A percentile compares a stretch with the other conserved stretches of the same genome.
These are phyloP conservation scores for Lotmaria passim DNA, from an alignment of 208 protist species.

Conservation along the genomic window DNA sequence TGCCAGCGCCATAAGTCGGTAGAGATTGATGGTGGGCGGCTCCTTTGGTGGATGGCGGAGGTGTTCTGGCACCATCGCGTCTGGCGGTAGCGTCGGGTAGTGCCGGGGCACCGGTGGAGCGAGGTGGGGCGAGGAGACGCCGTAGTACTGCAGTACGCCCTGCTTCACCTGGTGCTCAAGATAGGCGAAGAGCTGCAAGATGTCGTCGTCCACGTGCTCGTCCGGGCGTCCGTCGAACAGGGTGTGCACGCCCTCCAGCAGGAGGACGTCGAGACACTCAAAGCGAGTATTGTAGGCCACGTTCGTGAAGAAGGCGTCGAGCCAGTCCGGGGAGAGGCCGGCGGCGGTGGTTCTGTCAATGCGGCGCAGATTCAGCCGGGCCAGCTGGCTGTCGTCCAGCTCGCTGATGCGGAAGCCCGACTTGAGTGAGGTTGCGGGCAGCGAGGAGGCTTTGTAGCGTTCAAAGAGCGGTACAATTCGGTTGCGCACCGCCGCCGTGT, in stretches of 20 bases:
- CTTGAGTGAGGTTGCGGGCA: conserved; percentile 86
- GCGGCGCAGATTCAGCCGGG: conserved; percentile 74
- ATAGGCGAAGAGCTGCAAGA: conserved; percentile 83
- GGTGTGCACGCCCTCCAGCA: conserved; percentile 85
- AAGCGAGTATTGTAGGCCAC: conserved; percentile 85
- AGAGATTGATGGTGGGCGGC: conserved; percentile 72
- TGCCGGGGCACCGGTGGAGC: conserved; percentile 72
- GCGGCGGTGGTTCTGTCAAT: conserved; percentile 61
- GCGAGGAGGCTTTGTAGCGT: conserved; percentile 84
- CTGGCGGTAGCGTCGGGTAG: conserved; percentile 72
- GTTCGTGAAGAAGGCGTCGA: conserved; percentile 90
- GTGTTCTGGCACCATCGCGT: conserved; percentile 81
- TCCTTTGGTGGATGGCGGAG: conserved; percentile 57
- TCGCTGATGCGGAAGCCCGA: conserved; percentile 84
- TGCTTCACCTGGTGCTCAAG: conserved; percentile 80
- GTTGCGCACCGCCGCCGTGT: conserved; percentile 77
- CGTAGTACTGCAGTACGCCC: conserved; percentile 88
- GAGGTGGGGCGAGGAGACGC: conserved; percentile 79
- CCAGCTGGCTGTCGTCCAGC: conserved; percentile 75
- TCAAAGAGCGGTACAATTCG: conserved; percentile 88
- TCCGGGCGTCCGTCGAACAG: conserved; percentile 80
- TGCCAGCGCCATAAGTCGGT: conserved; percentile 72
- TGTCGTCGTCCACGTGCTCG: conserved; percentile 78
- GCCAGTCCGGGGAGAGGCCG: conserved; percentile 83
- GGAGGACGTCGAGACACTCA: conserved; percentile 81